Conservation (phyloP, 2,329 filamentous ascomycete species). For the Aotearoamyces nothofagi region DNA sequence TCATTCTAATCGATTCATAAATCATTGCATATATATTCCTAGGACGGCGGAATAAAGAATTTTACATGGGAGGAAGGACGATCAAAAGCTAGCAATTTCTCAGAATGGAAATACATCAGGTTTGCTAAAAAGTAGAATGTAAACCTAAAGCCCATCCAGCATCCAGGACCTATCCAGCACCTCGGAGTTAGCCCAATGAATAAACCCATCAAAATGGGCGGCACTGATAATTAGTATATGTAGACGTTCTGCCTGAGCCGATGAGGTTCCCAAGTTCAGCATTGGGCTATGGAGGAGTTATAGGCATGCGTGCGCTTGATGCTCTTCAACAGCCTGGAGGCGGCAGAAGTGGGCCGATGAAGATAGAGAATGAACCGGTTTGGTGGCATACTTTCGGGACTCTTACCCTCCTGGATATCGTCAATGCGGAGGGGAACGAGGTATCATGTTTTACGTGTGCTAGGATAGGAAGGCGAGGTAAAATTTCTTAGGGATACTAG, state of each 20-base stretch:
- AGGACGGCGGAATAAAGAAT: too few relatives aligned
- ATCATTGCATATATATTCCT: too few relatives aligned
- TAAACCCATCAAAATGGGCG: slow-evolving; percentile 1
- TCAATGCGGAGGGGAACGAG: slow-evolving; percentile 5
- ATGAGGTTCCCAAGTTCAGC: slow-evolving; percentile 3
- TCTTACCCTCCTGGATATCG: slow-evolving; percentile 7
- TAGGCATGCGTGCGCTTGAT: slow-evolving; percentile 8
- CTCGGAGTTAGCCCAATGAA: slow-evolving; percentile 1
- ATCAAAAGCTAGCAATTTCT: too few relatives aligned
- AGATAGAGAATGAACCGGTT: slow-evolving; percentile 4
- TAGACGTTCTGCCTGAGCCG: slow-evolving; percentile 5
- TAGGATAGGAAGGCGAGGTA: too few relatives aligned
- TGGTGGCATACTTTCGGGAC: slow-evolving; percentile 6
- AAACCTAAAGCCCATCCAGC: too few relatives aligned
- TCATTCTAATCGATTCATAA: too few relatives aligned
- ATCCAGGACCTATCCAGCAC: too few relatives aligned
- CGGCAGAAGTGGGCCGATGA: slow-evolving; percentile 3
- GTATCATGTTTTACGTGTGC: slow-evolving; percentile 7
- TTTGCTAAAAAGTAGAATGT: too few relatives aligned
- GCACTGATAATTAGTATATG: slow-evolving; percentile 6
- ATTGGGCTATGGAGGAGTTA: slow-evolving; percentile 2
- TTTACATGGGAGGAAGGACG: too few relatives aligned
- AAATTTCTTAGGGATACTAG: too few relatives aligned
- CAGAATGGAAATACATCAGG: too few relatives aligned
- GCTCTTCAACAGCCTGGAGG: slow-evolving; percentile 5